Evolutionary conservation across 108 stramenopile species (phyloP).

Genomic region (Cyclotella kingstonii): DNA sequence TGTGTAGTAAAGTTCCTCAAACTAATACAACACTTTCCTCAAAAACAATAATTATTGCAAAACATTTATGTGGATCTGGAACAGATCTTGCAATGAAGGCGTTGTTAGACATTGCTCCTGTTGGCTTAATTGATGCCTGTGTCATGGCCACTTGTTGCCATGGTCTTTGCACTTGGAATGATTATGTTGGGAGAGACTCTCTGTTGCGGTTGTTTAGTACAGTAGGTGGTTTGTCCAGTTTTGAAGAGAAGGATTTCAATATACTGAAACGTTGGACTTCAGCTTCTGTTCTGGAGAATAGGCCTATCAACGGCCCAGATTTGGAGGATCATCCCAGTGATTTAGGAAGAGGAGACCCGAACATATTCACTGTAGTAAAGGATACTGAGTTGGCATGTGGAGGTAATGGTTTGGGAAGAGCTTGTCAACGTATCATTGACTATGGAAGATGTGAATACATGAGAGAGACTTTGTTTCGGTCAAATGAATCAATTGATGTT

Average conservation of each 20-base stretch:
- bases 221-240: constrained; percentile 39
- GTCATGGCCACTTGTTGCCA: constrained; percentile 87
- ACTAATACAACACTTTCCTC: neutral
- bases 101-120: constrained; percentile 23
- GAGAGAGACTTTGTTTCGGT: constrained; percentile 36
- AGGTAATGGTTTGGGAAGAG: constrained; percentile 70
- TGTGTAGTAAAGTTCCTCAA: neutral
- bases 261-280: constrained; percentile 68
- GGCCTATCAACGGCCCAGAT: neutral
- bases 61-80: constrained; percentile 79
- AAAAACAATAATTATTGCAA: constrained; percentile 67
- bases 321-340: constrained; percentile 3
- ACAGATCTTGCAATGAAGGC: constrained; percentile 81
- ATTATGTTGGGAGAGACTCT: constrained; percentile 78
- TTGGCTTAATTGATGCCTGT: constrained; percentile 52
- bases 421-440: constrained; percentile 83
- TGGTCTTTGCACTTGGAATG: constrained; percentile 76
- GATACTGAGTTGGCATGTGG: constrained; percentile 61
- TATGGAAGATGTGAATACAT: constrained; percentile 71
- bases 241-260: constrained; percentile 73
- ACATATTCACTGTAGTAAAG: constrained; percentile 43
- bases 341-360: neutral
- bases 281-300: constrained; percentile 50
- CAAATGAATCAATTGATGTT: constrained; percentile 10
- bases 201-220: constrained; percentile 36